Conservation (phyloP, 352 stramenopile species). For the Thraustotheca clavata region DNA sequence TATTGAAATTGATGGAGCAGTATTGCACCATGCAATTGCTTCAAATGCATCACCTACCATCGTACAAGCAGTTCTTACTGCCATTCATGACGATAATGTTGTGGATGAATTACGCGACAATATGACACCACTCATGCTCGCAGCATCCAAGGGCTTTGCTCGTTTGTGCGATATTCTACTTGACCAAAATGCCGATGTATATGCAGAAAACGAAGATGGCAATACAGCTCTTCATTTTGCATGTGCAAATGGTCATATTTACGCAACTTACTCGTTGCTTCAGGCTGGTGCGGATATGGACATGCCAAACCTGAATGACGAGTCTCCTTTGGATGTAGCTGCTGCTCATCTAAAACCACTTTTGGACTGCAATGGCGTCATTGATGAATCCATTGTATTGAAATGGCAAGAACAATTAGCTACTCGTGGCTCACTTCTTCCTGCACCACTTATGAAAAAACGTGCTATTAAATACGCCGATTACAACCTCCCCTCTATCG, state of each 20-base stretch:
- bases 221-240: slow-evolving; percentile 79
- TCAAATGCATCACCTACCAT: slow-evolving; percentile 27
- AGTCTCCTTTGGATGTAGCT: slow-evolving; percentile 75
- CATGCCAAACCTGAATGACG: slow-evolving; percentile 70
- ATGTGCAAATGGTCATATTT: slow-evolving; percentile 64
- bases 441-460: neutral
- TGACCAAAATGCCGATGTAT: slow-evolving; percentile 58
- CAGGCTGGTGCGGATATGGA: slow-evolving; percentile 76
- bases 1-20: slow-evolving; percentile 36
- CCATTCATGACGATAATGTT: slow-evolving; percentile 49
- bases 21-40: slow-evolving; percentile 36
- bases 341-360: slow-evolving; percentile 7
- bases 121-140: slow-evolving; percentile 67
- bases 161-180: slow-evolving; percentile 63
- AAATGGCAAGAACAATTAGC: slow-evolving; percentile 10
- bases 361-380: slow-evolving; percentile 18
- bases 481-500: neutral
- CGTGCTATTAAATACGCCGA: neutral
- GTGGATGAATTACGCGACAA: slow-evolving; percentile 31
- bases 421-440: neutral
- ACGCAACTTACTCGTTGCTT: slow-evolving; percentile 63
- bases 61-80: neutral
- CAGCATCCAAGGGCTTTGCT: slow-evolving; percentile 40
- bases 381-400: slow-evolving; percentile 13
- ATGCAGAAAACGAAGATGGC: slow-evolving; percentile 64